Base-by-base conservation (phyloP, 2,329 filamentous ascomycete species). In the Plenodomus biglobosus region DNA sequence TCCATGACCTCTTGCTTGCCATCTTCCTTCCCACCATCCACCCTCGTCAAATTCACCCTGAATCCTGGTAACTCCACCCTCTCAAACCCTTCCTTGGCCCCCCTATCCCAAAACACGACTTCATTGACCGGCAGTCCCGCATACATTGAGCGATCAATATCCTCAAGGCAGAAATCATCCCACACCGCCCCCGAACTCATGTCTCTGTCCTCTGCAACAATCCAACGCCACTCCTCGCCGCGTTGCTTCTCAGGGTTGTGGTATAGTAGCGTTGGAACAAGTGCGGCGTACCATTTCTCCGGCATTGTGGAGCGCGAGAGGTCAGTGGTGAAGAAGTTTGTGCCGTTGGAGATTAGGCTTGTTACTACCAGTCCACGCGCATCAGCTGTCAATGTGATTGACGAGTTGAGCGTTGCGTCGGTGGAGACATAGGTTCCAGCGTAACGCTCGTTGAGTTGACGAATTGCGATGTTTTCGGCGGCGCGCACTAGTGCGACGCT, bases 31-130 rank as follows among this genome's bases (percentile, higher is more conserved):
- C 27, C 22, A 34, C 30, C 7, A 19, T 13, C 40, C 8, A 36
- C 46, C 37, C 52, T 54, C 3, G 54, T 62, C 19, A 69, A 32
- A 18, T 62, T 69, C 1, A 62, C 59, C 21, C 66, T 53, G 38
- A 72, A 73, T 2, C 60, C 71, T 16, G 64, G 56, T 7, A 72
- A 48, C 44, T 73, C 68, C 3, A 73, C 38, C 10, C 61, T 51
- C 1, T 43, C 53, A 19, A 53, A 32, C 18, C 61, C 53, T n/a
- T n/a, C n/a, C n/a, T n/a, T n/a, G n/a, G n/a, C n/a, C n/a, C n/a
- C n/a, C n/a, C n/a, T n/a, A n/a, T n/a, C n/a, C 71, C 72, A 74
- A 40, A 75, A 72, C 0, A 71, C 62, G 3, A 68, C 19, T 41
- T 72, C 70, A 20, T 71, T 72, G 10, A 73, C 30, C 0, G 68